A percentile compares a stretch with the other conserved stretches of the same genome.
Evolutionary conservation across 2,329 filamentous ascomycete genomes (phyloP).

Genomic region (Bipolaris victoriae): DNA sequence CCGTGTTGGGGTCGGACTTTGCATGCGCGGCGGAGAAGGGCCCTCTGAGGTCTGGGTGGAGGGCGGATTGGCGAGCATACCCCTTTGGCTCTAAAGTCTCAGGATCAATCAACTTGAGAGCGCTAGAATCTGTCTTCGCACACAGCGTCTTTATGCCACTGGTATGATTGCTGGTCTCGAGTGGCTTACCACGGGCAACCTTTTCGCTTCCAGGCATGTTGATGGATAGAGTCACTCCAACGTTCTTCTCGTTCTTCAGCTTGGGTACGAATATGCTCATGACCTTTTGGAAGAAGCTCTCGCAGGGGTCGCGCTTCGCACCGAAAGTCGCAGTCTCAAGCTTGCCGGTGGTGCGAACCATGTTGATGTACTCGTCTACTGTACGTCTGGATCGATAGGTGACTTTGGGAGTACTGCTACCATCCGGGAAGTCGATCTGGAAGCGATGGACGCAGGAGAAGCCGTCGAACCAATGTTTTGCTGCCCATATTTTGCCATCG

Average conservation of each 20-base stretch:
- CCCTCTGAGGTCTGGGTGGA: constrained; percentile 74
- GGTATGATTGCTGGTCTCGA: constrained; percentile 34
- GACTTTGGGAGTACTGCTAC: constrained; percentile 54
- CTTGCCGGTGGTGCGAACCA: constrained; percentile 66
- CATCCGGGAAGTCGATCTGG: constrained; percentile 61
- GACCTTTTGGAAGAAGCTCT: constrained; percentile 73
- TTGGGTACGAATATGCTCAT: constrained; percentile 63
- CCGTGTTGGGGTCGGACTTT: constrained; percentile 71
- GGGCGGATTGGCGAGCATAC: constrained; percentile 61
- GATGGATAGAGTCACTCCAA: constrained; percentile 69
- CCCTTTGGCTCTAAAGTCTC: constrained; percentile 75
- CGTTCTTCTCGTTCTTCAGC: constrained; percentile 56
- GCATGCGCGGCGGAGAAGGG: constrained; percentile 73
- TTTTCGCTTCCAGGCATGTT: constrained; percentile 63
- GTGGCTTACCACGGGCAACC: constrained; percentile 18
- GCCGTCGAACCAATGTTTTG: constrained; percentile 83
- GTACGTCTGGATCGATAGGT: constrained; percentile 75
- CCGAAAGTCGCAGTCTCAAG: constrained; percentile 68
- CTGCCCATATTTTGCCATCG: constrained; percentile 62
- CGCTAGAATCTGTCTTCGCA: constrained; percentile 64
- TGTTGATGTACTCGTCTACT: constrained; percentile 66
- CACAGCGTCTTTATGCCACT: constrained; percentile 59
- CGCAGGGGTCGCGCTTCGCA: constrained; percentile 74
- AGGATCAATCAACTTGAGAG: constrained; percentile 68
- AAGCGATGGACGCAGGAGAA: constrained; percentile 75